Evolutionary conservation across 2,329 filamentous ascomycete genomes (phyloP).

Genomic region (Diatrype stigma): DNA sequence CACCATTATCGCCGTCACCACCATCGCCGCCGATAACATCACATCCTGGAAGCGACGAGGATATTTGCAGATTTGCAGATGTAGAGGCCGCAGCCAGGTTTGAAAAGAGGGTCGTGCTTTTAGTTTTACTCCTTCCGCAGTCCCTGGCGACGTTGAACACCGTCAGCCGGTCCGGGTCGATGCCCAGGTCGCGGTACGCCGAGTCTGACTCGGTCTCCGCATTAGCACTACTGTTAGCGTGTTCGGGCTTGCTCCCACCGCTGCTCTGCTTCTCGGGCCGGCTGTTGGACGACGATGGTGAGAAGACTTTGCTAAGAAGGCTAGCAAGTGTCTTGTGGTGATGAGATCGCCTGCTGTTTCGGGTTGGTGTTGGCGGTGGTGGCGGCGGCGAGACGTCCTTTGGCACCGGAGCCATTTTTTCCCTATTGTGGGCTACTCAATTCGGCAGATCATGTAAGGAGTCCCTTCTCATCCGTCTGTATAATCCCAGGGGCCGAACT

Average conservation of each 20-base stretch:
- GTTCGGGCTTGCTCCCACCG: constrained; percentile 23
- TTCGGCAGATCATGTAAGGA: no score
- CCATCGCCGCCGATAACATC: neutral
- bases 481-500: no score
- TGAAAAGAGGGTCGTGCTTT: no score
- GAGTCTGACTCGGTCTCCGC: constrained; percentile 15
- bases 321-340: constrained; percentile 28
- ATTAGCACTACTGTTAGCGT: constrained; percentile 3
- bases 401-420: neutral
- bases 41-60: no score
- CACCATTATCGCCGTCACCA: neutral
- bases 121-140: constrained; percentile 5
- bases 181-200: constrained; percentile 16
- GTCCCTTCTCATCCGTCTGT: no score
- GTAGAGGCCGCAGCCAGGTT: no score
- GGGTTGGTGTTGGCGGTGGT: neutral
- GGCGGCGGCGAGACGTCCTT: neutral
- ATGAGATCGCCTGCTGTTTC: neutral
- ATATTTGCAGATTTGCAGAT: no score
- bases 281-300: constrained; percentile 37
- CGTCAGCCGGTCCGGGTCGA: constrained; percentile 22
- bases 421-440: neutral
- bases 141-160: constrained; percentile 25
- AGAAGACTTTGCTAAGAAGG: constrained; percentile 43
- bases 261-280: constrained; percentile 45